A percentile compares a stretch with the other conserved stretches of the same genome.
Evolutionary conservation across 129 eudicot species (phyloP).

Genomic region (Arctium minus): DNA sequence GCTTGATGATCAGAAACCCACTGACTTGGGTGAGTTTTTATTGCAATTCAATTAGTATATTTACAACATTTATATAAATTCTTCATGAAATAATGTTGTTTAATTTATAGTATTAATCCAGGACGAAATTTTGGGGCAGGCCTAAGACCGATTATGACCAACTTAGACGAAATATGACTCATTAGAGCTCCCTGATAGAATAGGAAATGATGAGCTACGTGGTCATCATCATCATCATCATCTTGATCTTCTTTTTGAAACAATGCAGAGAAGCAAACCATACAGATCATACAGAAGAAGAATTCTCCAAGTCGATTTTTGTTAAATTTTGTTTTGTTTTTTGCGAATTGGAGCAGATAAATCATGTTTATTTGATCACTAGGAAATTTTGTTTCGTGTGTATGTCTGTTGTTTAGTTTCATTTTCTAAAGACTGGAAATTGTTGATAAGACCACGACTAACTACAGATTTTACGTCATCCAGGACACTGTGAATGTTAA

Average conservation of each 20-base stretch:
- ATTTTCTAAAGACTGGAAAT: background rate
- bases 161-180: no score
- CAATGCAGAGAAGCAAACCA: background rate
- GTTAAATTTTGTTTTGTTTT: background rate
- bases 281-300: background rate
- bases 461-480: background rate
- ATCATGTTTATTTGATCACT: background rate
- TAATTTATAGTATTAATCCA: no score
- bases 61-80: no score
- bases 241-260: constrained; percentile 7
- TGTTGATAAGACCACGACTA: background rate
- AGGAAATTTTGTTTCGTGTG: background rate
- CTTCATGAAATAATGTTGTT: no score
- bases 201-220: background rate
- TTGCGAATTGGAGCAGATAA: constrained; percentile 3
- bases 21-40: constrained; percentile 34
- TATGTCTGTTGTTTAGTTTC: background rate
- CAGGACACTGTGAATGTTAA: constrained; percentile 99
- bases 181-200: no score
- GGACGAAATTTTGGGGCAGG: no score
- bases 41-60: background rate
- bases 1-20: constrained; percentile 28
- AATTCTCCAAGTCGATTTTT: background rate
- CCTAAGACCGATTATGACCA: no score
- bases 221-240: background rate